These are phyloP conservation scores for Stephania yunnanensis DNA, from an alignment of 164 flowering plant species.

Conservation along the genomic window DNA sequence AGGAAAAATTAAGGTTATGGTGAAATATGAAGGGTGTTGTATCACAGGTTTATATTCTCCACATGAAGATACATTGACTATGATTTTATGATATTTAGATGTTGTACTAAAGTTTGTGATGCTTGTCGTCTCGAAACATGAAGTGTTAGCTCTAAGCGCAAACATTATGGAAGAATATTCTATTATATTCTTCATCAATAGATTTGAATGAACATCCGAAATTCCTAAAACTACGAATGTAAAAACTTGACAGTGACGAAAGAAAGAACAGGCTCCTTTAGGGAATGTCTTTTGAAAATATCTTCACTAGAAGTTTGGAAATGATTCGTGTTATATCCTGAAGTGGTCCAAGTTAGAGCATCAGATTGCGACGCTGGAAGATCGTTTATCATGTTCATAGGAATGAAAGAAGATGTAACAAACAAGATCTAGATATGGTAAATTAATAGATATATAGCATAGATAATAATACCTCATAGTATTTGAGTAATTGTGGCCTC, in stretches of 20 bases:
- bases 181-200: not conserved
- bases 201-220: too few relatives aligned
- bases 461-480: constrained; percentile 69
- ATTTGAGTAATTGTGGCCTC: constrained; percentile 85
- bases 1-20: too few relatives aligned
- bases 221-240: too few relatives aligned
- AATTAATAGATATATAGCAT: not conserved
- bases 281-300: too few relatives aligned
- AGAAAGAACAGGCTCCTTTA: not conserved
- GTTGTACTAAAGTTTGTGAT: not conserved
- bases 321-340: not conserved
- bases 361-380: not conserved
- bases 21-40: too few relatives aligned
- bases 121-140: too few relatives aligned
- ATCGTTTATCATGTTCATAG: not conserved
- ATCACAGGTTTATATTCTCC: too few relatives aligned
- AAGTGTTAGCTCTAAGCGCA: too few relatives aligned
- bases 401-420: not conserved
- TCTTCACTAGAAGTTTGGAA: not conserved
- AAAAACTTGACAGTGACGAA: too few relatives aligned
- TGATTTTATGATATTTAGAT: too few relatives aligned
- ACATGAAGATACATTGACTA: too few relatives aligned
- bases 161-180: not conserved
- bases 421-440: too few relatives aligned
- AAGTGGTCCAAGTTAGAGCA: not conserved